Percentiles rank a stretch among this genome's conserved stretches.
These are phyloP conservation scores for Solanum aculeatissimum DNA, from an alignment of 305 asterid species.

Conservation along the genomic window DNA sequence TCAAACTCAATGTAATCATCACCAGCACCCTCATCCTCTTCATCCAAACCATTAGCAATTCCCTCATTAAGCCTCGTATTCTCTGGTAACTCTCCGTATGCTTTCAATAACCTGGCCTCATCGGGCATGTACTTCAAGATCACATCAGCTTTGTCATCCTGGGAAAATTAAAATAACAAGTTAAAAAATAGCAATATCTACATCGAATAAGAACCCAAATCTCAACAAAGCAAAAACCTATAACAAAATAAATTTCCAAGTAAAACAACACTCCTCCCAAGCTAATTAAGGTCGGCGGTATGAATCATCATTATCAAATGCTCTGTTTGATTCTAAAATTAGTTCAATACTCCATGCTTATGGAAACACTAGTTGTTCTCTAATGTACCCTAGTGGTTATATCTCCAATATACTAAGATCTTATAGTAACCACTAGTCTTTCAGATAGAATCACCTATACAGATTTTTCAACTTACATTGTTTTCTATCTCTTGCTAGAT, in stretches of 20 bases:
- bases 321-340: neutral
- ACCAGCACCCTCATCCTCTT: conserved; percentile 47
- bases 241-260: neutral
- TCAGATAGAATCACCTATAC: neutral
- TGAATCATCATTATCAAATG: neutral
- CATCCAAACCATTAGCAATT: conserved; percentile 46
- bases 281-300: neutral
- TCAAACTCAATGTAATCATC: conserved; percentile 60
- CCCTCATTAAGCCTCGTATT: conserved; percentile 65
- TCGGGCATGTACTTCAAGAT: conserved; percentile 87
- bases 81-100: conserved; percentile 75
- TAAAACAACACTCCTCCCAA: neutral
- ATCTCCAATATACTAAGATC: neutral
- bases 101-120: conserved; percentile 85
- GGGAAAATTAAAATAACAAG: neutral
- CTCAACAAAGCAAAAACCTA: neutral
- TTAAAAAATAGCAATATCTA: neutral
- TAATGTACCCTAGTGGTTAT: neutral
- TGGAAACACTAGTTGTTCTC: neutral
- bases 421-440: neutral
- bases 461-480: neutral
- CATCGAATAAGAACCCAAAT: neutral
- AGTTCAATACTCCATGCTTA: neutral
- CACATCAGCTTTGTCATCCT: conserved; percentile 97
- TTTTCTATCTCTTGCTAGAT: neutral